Conservation (phyloP, 2,329 filamentous ascomycete genomes). For the Xylaria sp. region DNA sequence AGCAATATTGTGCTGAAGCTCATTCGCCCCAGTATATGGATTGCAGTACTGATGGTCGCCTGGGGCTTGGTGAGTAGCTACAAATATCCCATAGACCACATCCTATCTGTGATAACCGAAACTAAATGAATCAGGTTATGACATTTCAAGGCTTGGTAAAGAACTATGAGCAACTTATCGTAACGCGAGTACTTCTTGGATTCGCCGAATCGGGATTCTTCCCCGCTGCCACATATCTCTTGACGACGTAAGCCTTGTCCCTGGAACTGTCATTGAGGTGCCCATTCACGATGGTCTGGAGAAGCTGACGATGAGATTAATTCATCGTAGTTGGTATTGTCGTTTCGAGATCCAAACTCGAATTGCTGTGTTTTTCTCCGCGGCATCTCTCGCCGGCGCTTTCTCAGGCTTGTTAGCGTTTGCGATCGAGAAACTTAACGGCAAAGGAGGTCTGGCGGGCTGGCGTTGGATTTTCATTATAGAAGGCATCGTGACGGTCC, state of each 20-base stretch:
- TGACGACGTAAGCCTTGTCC: not conserved
- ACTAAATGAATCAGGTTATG: not conserved
- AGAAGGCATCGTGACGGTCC: constrained; percentile 4
- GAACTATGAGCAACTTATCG: constrained; percentile 7
- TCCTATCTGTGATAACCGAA: not conserved
- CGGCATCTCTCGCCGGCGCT: constrained; percentile 1
- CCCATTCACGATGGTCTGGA: not conserved
- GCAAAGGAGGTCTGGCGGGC: not conserved
- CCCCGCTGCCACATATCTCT: constrained; percentile 5
- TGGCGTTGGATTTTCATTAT: constrained; percentile 9
- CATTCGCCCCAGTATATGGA: constrained; percentile 7
- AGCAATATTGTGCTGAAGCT: constrained; percentile 1
- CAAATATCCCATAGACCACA: not conserved
- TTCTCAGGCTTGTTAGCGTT: constrained; percentile 5
- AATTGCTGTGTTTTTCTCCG: constrained; percentile 8
- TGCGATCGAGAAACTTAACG: constrained; percentile 5
- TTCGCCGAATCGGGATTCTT: constrained; percentile 1
- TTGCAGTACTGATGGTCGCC: not conserved
- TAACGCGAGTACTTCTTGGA: constrained; percentile 2
- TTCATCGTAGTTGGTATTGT: not conserved
- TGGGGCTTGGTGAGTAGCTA: not conserved
- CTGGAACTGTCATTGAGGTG: not conserved
- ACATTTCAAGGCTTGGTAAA: constrained; percentile 1
- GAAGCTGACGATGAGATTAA: not conserved
- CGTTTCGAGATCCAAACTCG: constrained; percentile 8